Conservation (phyloP, 371 early-diverging fungal species). For the Mortierella sp. region DNA sequence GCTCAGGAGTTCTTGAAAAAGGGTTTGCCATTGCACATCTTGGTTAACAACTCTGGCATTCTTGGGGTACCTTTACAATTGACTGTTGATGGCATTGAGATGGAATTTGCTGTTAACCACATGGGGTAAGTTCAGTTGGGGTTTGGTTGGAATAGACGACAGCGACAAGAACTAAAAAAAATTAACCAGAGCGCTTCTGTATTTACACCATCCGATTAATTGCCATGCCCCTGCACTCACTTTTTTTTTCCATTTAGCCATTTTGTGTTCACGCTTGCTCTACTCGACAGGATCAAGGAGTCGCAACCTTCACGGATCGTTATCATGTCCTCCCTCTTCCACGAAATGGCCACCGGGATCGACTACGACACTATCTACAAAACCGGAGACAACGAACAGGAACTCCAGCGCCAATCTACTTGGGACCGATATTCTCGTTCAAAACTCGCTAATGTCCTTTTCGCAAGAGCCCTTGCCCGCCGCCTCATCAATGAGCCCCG, state of each 20-base stretch:
- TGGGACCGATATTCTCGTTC: slow-evolving; percentile 62
- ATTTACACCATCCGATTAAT: background rate
- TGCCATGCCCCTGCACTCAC: background rate
- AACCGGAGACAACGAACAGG: background rate
- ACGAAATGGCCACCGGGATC: slow-evolving; percentile 66
- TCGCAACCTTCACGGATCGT: slow-evolving; percentile 23
- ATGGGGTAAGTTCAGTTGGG: slow-evolving; percentile 43
- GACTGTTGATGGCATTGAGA: slow-evolving; percentile 80
- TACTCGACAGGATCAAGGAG: slow-evolving; percentile 71
- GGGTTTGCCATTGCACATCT: slow-evolving; percentile 64
- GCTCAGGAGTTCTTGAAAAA: slow-evolving; percentile 62
- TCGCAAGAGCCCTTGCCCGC: slow-evolving; percentile 64
- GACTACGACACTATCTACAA: slow-evolving; percentile 68
- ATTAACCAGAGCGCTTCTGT: background rate
- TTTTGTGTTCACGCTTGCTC: slow-evolving; percentile 69
- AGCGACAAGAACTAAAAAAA: background rate
- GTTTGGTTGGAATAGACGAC: too few species aligned
- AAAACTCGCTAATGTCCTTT: slow-evolving; percentile 78
- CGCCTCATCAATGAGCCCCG: slow-evolving; percentile 50
- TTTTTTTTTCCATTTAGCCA: slow-evolving; percentile 46
- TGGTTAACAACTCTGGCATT: slow-evolving; percentile 80
- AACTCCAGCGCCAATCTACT: slow-evolving; percentile 48
- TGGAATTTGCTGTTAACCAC: slow-evolving; percentile 84
- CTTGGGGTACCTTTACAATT: slow-evolving; percentile 73
- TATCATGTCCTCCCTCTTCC: slow-evolving; percentile 1